Evolutionary conservation across 1,284 basidiomycete genomes (phyloP), one percentile per base, ranked within the genome.

Genomic region (Cryptococcus hybrid): DNA sequence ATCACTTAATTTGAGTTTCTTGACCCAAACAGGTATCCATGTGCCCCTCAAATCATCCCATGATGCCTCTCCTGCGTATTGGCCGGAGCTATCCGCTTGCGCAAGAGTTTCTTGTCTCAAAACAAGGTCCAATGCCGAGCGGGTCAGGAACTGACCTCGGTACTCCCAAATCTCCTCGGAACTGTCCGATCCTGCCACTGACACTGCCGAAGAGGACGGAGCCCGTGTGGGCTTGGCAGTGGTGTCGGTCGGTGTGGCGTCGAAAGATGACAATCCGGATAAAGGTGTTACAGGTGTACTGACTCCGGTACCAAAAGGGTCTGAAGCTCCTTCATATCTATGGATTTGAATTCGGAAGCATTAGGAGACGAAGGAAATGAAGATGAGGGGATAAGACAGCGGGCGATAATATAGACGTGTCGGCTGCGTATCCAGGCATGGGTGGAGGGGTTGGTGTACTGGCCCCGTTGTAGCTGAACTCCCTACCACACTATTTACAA

Each of bases 21-120:
- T 55, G 15, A 64, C 65, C 62, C 67, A 68, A n/a, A 57, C 62
- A 7, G 71, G 71, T 53, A 71, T 69, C 69, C 69, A 73, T 13
- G 60, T 57, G 18, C 67, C 64, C 30, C 71, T 37, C n/a, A 73
- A 18, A 51, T 68, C 65, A 55, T 73, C 71, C 62, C 64, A 73
- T 2, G 50, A 54, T 24, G 71, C 68, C 46, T 70, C 65, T 4
- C 71, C 69, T 3, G 63, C 59, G 43, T 70, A 73, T 49, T 71
- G 68, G 12, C 68, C 68, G 5, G 65, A 66, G 1, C 56, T 60
- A 48, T 73, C 71, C n/a, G 71, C 69, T 40, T 57, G 45, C 1
- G 62, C 64, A 6, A 70, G 52, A 11, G 52, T 48, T 53, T 69
- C 67, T 63, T 71, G 62, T 7, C 59, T 51, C 18, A 69, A 45